Base-by-base conservation (phyloP, 2,329 filamentous ascomycete species). In the Fusarium metavorans region DNA sequence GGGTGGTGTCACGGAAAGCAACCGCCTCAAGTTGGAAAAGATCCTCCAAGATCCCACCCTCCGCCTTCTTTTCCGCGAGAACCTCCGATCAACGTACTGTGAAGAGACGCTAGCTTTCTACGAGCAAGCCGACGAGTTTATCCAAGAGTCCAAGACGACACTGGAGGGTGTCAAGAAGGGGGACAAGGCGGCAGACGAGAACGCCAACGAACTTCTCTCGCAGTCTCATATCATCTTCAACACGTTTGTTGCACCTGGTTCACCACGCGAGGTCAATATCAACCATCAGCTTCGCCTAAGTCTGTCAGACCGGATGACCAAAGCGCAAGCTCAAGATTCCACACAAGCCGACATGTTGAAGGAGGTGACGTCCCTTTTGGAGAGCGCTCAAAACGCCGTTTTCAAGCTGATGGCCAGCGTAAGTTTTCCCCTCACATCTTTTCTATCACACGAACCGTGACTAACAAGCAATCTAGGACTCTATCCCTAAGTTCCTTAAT, bases 371-470 rank as follows among this genome's bases (percentile, higher is more conserved):
- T 86, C 90, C 4, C 87, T 98, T 1, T 98, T 98, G 79, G 95
- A 98, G 83, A 94, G 97, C 81, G 96, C 97, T 6, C 95, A 98
- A 81, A 94, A 93, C 73, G 97, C 95, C 10, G 96, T 99, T 32
- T 98, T 98, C 86, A 98, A 98, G 85, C 86, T 98, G 76, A 98
- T 99, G 96, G 97, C 96, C 73, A 98, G 95, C 83, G 95, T 98
- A 91, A 89, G 95, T 92, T 67, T 92, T 66, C 84, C 60, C 45
- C 18, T 5, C 0, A 3, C 23, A 4, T 1, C 27, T 9, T 10
- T 3, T 4, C 3, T n/a, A 5, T 16, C 1, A 10, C 9, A 6
- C 2, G 63, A 60, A 6, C 2, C 64, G 58, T 80, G 63, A 83
- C 79, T 62, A 63, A 66, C 13, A 13, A 23, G 5, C 2, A 14